Conservation (phyloP, 2,329 filamentous ascomycete genomes). For the Lasiodiplodia sp. region DNA sequence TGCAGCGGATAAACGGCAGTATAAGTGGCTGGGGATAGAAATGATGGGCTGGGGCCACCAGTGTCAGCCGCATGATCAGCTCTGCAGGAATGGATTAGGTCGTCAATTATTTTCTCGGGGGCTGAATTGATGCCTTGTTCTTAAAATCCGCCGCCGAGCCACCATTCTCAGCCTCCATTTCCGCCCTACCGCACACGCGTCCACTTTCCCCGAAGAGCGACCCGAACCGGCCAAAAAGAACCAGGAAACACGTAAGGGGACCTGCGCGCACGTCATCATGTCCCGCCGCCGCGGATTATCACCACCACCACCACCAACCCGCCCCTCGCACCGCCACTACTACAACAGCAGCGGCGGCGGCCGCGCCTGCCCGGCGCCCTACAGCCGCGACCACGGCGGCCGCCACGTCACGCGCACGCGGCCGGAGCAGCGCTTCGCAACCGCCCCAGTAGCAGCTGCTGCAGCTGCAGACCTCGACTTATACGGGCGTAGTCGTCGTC, state of each 20-base stretch:
- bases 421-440: constrained; percentile 3
- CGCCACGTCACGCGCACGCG: constrained; percentile 13
- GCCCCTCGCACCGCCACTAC: neutral
- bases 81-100: neutral
- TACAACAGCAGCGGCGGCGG: neutral
- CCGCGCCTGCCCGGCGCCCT: neutral
- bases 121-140: too few relatives aligned
- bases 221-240: too few relatives aligned
- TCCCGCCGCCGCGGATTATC: neutral
- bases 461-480: neutral
- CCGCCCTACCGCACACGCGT: too few relatives aligned
- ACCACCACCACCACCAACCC: neutral
- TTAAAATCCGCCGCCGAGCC: too few relatives aligned
- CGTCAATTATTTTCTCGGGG: too few relatives aligned
- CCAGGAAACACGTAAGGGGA: too few relatives aligned
- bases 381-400: neutral
- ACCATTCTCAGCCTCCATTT: neutral
- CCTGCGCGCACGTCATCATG: neutral
- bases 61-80: neutral
- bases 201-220: too few relatives aligned
- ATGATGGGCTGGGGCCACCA: neutral
- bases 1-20: neutral
- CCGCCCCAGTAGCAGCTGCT: neutral
- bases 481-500: neutral
- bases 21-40: constrained; percentile 6